Evolutionary conservation across 805 yeast species (phyloP).

Genomic region (Kluyveromyces wickerhamii): DNA sequence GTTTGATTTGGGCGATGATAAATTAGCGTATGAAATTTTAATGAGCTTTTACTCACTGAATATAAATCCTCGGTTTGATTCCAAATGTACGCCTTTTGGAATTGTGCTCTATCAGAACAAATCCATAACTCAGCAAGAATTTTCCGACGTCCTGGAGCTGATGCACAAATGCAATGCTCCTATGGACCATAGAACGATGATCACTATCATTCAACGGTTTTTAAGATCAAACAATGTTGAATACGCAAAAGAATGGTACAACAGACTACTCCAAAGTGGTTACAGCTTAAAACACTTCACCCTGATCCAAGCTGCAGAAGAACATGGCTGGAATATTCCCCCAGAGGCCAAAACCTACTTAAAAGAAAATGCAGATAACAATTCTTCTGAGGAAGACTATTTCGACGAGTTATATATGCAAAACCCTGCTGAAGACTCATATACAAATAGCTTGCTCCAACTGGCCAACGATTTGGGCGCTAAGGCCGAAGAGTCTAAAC

Average conservation of each 20-base stretch:
- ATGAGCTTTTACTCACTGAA: slow-evolving; percentile 16
- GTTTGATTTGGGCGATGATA: slow-evolving; percentile 14
- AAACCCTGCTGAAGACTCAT: background rate
- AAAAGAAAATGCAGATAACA: slow-evolving; percentile 6
- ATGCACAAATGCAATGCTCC: slow-evolving; percentile 19
- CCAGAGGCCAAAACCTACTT: slow-evolving; percentile 11
- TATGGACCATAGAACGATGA: slow-evolving; percentile 21
- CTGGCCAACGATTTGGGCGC: background rate
- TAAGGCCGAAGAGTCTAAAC: no score
- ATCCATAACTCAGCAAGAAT: slow-evolving; percentile 13
- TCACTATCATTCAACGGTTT: slow-evolving; percentile 19
- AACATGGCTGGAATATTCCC: slow-evolving; percentile 23
- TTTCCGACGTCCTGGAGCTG: slow-evolving; percentile 12
- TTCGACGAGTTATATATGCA: background rate
- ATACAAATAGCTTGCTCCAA: background rate
- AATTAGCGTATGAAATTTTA: slow-evolving; percentile 20
- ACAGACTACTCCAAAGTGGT: slow-evolving; percentile 17
- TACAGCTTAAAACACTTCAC: slow-evolving; percentile 17
- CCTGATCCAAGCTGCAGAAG: slow-evolving; percentile 13
- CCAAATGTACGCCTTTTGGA: slow-evolving; percentile 20
- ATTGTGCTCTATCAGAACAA: slow-evolving; percentile 17
- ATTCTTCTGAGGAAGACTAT: background rate
- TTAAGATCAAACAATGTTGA: slow-evolving; percentile 11
- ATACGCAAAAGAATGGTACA: slow-evolving; percentile 25
- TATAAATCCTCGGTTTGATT: slow-evolving; percentile 3